Percentiles rank a stretch among this genome's conserved stretches.
Conservation (phyloP, 2,329 filamentous ascomycete species). For the Colletotrichum horii region DNA sequence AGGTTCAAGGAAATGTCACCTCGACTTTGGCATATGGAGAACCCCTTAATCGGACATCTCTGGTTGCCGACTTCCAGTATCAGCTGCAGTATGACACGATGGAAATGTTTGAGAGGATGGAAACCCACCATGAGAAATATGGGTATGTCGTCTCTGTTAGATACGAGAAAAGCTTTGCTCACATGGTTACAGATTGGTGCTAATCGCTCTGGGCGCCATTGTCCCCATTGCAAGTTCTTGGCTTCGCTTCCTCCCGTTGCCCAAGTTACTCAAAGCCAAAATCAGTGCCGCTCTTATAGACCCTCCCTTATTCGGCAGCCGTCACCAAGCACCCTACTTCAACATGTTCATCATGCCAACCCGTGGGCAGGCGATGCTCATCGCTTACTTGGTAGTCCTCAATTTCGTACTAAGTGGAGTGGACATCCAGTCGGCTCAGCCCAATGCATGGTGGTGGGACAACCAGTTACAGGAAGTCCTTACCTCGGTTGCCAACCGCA, state of each 20-base stretch:
- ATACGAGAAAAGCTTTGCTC: not conserved
- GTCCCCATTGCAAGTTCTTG: slow-evolving; percentile 32
- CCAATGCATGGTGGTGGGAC: slow-evolving; percentile 27
- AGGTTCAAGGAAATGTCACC: not conserved
- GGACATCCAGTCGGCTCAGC: slow-evolving; percentile 24
- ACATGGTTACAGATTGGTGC: slow-evolving; percentile 15
- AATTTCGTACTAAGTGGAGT: slow-evolving; percentile 32
- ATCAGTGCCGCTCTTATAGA: not conserved
- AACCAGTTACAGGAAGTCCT: slow-evolving; percentile 26
- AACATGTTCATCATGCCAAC: slow-evolving; percentile 41
- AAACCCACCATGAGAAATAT: slow-evolving; percentile 28
- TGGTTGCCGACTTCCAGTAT: slow-evolving; percentile 32
- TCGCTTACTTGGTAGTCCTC: slow-evolving; percentile 33
- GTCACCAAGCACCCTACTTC: slow-evolving; percentile 29
- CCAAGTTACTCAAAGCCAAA: not conserved
- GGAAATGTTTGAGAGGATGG: slow-evolving; percentile 55
- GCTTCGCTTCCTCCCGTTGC: slow-evolving; percentile 31
- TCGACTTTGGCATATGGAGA: not conserved
- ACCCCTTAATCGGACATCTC: slow-evolving; percentile 35
- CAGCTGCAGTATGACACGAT: slow-evolving; percentile 54
- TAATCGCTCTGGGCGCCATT: slow-evolving; percentile 25
- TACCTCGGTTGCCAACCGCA: slow-evolving; percentile 34
- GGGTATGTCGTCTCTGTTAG: not conserved
- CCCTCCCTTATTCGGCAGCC: not conserved
- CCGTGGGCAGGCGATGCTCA: slow-evolving; percentile 38